These are phyloP conservation scores for Apophysomyces trapeziformis DNA, from an alignment of 371 early-diverging fungal genomes.

Conservation along the genomic window DNA sequence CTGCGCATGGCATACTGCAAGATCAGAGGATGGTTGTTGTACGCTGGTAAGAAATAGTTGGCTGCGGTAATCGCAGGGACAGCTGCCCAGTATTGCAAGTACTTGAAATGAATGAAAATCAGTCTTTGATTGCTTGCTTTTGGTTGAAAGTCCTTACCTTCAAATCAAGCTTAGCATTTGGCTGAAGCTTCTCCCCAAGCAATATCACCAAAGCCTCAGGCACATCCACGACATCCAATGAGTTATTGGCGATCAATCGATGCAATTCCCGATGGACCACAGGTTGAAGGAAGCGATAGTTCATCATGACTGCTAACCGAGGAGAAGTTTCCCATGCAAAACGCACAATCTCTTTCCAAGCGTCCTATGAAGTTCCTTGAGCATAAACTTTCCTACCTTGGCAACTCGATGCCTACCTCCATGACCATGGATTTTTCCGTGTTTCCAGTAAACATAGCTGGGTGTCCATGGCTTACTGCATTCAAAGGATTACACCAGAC, in stretches of 20 bases:
- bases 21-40: slow-evolving; percentile 80
- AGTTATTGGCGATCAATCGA: slow-evolving; percentile 63
- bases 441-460: slow-evolving; percentile 45
- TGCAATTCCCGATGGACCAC: slow-evolving; percentile 73
- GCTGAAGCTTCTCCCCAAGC: slow-evolving; percentile 56
- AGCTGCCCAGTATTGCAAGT: slow-evolving; percentile 89
- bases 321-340: slow-evolving; percentile 88
- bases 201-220: slow-evolving; percentile 79
- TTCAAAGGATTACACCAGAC: slow-evolving; percentile 83
- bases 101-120: slow-evolving; percentile 29
- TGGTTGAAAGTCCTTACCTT: slow-evolving; percentile 22
- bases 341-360: slow-evolving; percentile 77
- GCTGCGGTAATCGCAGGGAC: slow-evolving; percentile 94
- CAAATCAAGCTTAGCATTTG: slow-evolving; percentile 45
- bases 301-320: slow-evolving; percentile 78
- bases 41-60: slow-evolving; percentile 72
- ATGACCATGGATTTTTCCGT: slow-evolving; percentile 54
- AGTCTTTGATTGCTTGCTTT: not conserved
- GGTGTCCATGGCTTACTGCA: slow-evolving; percentile 45
- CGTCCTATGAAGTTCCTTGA: slow-evolving; percentile 49
- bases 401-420: slow-evolving; percentile 35
- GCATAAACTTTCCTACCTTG: not conserved
- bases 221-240: slow-evolving; percentile 70
- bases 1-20: slow-evolving; percentile 94
- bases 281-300: slow-evolving; percentile 72